phyloP scores from a whole-genome alignment of 2,329 filamentous ascomycete genomes.

The Ascocoryne sarcoides region DNA sequence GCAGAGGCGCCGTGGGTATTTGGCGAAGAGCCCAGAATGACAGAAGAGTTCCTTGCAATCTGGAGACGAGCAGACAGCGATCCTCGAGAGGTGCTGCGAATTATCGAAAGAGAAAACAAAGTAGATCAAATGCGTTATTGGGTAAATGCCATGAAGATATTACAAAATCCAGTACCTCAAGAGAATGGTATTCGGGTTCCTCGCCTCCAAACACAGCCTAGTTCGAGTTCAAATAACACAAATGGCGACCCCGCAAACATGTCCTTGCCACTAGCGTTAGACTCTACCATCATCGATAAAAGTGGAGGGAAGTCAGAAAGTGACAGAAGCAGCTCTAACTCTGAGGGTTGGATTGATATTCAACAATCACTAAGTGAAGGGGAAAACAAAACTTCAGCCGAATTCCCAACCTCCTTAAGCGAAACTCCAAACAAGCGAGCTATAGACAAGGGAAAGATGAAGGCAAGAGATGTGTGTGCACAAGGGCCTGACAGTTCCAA shows the following conservation, averaged over 20 bases:
- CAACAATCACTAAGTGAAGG: neutral
- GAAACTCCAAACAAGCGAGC: no score
- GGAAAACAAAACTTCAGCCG: neutral
- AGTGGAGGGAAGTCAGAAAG: slow-evolving; percentile 3
- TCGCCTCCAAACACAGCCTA: neutral
- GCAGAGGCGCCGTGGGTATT: slow-evolving; percentile 23
- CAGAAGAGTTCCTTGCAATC: slow-evolving; percentile 41
- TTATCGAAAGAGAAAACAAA: slow-evolving; percentile 52
- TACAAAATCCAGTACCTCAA: slow-evolving; percentile 6
- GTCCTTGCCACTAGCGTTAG: neutral
- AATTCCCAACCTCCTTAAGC: no score
- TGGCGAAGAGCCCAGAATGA: slow-evolving; percentile 23
- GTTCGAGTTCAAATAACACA: neutral
- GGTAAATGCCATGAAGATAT: slow-evolving; percentile 42
- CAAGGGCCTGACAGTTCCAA: neutral
- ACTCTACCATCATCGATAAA: neutral
- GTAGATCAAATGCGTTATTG: slow-evolving; percentile 51
- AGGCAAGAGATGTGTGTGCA: neutral
- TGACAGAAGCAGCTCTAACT: slow-evolving; percentile 16
- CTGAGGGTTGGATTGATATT: slow-evolving; percentile 21
- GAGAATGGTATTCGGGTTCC: slow-evolving; percentile 6
- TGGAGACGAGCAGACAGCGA: slow-evolving; percentile 53
- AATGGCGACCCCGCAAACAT: neutral
- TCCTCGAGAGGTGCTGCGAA: slow-evolving; percentile 46
- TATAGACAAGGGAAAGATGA: neutral